Conservation (phyloP, 78 protist species). For the Speleostelium caveatum region DNA sequence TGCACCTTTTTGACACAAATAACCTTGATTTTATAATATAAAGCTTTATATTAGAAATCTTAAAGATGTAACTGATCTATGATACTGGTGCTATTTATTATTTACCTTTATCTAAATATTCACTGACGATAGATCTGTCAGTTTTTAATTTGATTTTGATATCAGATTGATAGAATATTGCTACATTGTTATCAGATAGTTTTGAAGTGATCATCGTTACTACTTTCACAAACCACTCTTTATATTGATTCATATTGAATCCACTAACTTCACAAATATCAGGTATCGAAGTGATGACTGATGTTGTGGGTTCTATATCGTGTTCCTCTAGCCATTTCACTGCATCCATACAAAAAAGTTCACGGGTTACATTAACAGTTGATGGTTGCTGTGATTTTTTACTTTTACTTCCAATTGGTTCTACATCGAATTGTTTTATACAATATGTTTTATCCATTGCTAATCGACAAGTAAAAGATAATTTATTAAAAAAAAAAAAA, state of each 20-base stretch:
- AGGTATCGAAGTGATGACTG: constrained; percentile 54
- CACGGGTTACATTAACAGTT: constrained; percentile 14
- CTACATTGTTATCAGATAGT: constrained; percentile 58
- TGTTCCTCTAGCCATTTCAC: constrained; percentile 29
- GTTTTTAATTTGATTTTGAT: constrained; percentile 21
- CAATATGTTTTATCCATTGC: no score
- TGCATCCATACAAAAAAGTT: constrained; percentile 57
- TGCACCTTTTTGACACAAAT: constrained; percentile 35
- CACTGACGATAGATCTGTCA: constrained; percentile 7
- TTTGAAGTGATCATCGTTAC: constrained; percentile 37
- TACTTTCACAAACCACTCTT: constrained; percentile 40
- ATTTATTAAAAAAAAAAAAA: constrained; percentile 1
- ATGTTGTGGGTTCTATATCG: not conserved
- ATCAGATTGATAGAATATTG: constrained; percentile 79
- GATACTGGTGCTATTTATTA: no score
- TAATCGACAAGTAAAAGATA: no score
- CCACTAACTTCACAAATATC: constrained; percentile 49
- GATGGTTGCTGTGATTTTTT: not conserved
- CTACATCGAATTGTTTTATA: no score
- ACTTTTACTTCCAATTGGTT: no score
- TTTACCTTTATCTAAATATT: constrained; percentile 59
- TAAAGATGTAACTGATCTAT: no score
- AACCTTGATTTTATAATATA: no score
- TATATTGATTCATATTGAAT: constrained; percentile 29
- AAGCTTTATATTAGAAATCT: no score